Percentiles rank a stretch among this genome's conserved stretches.
These are phyloP conservation scores for Eudorina sp. DNA, from an alignment of 139 green algal species.

Conservation along the genomic window DNA sequence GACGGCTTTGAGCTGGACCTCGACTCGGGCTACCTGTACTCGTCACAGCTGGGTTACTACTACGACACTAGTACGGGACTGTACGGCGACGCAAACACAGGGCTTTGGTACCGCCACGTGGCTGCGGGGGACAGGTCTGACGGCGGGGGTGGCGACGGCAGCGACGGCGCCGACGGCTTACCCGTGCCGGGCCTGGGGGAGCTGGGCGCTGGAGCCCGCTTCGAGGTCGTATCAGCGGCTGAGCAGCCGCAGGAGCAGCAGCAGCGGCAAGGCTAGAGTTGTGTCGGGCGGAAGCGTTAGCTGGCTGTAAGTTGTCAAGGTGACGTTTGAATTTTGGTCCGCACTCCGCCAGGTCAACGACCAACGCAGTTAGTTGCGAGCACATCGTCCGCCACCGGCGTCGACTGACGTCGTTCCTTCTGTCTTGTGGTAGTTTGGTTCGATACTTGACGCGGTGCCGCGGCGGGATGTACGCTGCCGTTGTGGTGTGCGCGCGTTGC, in stretches of 20 bases:
- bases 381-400: too few species aligned
- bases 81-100: conserved; percentile 23
- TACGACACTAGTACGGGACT: conserved; percentile 19
- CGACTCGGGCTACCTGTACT: not conserved
- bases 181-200: too few species aligned
- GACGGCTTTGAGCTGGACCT: not conserved
- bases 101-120: conserved; percentile 42
- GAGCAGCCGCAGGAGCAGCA: conserved; percentile 2
- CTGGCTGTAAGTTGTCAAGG: too few species aligned
- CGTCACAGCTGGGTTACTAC: conserved; percentile 25
- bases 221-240: not conserved
- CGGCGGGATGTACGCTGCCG: too few species aligned
- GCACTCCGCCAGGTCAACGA: too few species aligned
- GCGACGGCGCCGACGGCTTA: not conserved
- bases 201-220: not conserved
- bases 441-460: too few species aligned
- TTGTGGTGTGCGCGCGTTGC: too few species aligned
- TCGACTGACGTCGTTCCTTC: too few species aligned
- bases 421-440: too few species aligned
- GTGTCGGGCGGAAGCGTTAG: not conserved
- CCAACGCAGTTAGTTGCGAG: too few species aligned
- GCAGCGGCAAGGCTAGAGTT: not conserved
- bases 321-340: too few species aligned
- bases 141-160: not conserved
- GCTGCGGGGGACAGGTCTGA: not conserved